phyloP scores from a whole-genome alignment of 441 rosid species.

The Viola pubescens region DNA sequence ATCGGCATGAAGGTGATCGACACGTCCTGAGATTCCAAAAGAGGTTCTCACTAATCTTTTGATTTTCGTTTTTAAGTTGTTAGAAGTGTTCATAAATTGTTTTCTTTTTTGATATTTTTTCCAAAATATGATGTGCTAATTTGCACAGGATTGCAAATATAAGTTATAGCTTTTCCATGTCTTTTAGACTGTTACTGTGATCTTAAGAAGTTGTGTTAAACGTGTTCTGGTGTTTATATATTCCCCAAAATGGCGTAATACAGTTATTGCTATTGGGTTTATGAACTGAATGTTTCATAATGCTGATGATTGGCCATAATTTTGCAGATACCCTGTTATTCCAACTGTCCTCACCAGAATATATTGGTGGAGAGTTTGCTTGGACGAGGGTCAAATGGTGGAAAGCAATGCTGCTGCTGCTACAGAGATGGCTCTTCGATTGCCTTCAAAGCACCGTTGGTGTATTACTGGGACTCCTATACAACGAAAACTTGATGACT shows the following conservation, averaged over 20 bases:
- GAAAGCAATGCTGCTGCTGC: constrained; percentile 92
- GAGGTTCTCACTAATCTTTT: constrained; percentile 51
- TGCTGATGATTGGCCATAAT: constrained; percentile 16
- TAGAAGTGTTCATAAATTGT: neutral
- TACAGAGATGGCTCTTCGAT: constrained; percentile 88
- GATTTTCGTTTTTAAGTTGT: constrained; percentile 10
- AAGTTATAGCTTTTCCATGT: too few relatives aligned
- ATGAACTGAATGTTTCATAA: constrained; percentile 7
- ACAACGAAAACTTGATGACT: constrained; percentile 94
- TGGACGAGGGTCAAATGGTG: constrained; percentile 99
- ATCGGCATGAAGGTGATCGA: constrained; percentile 91
- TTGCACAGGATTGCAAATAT: neutral
- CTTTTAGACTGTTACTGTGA: too few relatives aligned
- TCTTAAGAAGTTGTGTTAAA: too few relatives aligned
- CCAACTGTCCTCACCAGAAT: constrained; percentile 89
- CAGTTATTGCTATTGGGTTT: neutral
- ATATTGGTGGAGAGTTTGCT: constrained; percentile 96
- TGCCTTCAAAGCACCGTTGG: constrained; percentile 80
- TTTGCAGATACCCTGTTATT: constrained; percentile 81
- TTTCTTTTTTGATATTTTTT: neutral
- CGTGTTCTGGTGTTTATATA: too few relatives aligned
- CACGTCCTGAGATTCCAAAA: constrained; percentile 84
- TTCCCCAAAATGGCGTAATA: neutral
- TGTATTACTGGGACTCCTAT: constrained; percentile 96
- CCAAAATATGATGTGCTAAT: neutral